These are phyloP conservation scores for Phtheirospermum japonicum DNA, from an alignment of 257 asterid species.

Conservation along the genomic window DNA sequence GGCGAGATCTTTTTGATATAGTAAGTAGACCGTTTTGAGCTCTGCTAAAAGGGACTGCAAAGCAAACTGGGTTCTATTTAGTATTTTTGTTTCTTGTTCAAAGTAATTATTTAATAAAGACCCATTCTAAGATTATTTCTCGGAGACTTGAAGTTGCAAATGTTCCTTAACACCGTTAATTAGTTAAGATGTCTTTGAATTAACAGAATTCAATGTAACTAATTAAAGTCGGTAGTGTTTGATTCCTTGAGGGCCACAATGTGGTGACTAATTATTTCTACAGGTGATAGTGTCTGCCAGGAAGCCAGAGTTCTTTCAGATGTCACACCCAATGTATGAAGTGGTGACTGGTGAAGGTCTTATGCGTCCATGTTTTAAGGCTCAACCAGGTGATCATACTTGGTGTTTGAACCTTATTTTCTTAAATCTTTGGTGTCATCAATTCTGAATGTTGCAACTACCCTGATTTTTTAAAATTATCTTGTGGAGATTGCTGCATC, in stretches of 20 bases:
- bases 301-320: conserved; percentile 90
- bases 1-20: conserved; percentile 91
- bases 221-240: conserved; percentile 10
- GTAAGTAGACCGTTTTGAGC: conserved; percentile 38
- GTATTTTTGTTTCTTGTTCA: conserved; percentile 15
- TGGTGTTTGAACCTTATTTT: conserved; percentile 23
- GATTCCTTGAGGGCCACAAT: conserved; percentile 11
- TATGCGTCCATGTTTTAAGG: conserved; percentile 90
- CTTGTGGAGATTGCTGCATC: too few species aligned
- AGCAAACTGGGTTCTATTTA: conserved; percentile 10
- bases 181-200: background rate
- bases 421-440: conserved; percentile 4
- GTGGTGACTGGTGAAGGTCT: conserved; percentile 91
- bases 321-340: conserved; percentile 88
- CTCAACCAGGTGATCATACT: conserved; percentile 59
- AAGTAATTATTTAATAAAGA: background rate
- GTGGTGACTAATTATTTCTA: conserved; percentile 26
- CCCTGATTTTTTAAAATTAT: background rate
- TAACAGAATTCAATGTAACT: conserved; percentile 13
- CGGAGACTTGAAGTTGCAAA: conserved; percentile 25
- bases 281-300: conserved; percentile 89
- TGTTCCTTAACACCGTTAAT: conserved; percentile 1
- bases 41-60: conserved; percentile 16
- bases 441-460: conserved; percentile 3
- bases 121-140: conserved; percentile 10